A percentile compares a stretch with the other conserved stretches of the same genome.
Conservation (phyloP, 208 protist genomes). For the Leishmania arabica region DNA sequence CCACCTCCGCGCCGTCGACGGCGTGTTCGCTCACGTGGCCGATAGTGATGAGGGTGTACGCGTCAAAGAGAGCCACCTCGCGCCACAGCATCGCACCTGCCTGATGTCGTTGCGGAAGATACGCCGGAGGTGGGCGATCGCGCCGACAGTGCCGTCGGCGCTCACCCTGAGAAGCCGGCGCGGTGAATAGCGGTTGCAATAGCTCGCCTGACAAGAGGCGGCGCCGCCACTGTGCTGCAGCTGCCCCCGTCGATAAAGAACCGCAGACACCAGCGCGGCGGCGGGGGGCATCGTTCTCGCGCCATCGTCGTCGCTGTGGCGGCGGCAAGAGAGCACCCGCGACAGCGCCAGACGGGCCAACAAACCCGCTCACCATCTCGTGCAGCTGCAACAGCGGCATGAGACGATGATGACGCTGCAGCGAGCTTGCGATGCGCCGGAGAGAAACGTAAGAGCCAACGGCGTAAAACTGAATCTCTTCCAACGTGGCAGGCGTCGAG, state of each 20-base stretch:
- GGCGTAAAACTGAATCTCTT: conserved; percentile 40
- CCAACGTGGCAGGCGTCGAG: conserved; percentile 2
- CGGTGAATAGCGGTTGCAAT: neutral
- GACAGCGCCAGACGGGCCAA: neutral
- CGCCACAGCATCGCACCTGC: conserved; percentile 57
- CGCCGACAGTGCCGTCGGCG: neutral
- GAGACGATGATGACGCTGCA: conserved; percentile 57
- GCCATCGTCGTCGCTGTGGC: neutral
- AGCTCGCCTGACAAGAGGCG: conserved; percentile 16
- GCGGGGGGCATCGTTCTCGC: neutral
- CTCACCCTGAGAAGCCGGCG: neutral
- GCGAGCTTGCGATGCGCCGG: conserved; percentile 62
- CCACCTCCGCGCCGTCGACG: conserved; percentile 35
- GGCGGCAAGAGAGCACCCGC: neutral
- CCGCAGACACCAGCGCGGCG: neutral
- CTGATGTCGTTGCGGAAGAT: conserved; percentile 2
- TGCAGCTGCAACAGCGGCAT: conserved; percentile 58
- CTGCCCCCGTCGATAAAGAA: neutral
- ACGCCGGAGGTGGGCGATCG: neutral
- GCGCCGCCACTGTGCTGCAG: conserved; percentile 10
- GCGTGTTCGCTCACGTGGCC: conserved; percentile 73
- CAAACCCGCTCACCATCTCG: conserved; percentile 28
- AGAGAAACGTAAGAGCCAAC: conserved; percentile 61
- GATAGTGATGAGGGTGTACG: conserved; percentile 71
- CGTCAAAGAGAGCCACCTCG: conserved; percentile 71